A percentile compares a stretch with the other conserved stretches of the same genome.
Conservation (phyloP, 139 green algal species). For the Pseudopediastrum boryanum region DNA sequence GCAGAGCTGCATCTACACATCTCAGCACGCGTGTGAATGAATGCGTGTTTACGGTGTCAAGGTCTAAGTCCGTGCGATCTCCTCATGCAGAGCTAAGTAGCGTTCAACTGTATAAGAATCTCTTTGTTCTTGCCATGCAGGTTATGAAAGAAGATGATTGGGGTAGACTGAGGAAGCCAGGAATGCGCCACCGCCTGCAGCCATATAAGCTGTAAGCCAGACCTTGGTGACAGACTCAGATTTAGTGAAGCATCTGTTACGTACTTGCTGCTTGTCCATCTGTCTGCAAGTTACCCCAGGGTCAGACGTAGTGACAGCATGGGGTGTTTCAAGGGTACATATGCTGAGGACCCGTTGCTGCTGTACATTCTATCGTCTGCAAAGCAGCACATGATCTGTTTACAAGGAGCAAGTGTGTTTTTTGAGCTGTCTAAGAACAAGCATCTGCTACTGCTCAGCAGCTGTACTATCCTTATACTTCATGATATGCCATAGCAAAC, state of each 20-base stretch:
- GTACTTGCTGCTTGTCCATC: neutral
- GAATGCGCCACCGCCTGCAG: slow-evolving; percentile 17
- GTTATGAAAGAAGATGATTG: slow-evolving; percentile 33
- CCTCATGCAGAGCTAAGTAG: neutral
- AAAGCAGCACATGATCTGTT: neutral
- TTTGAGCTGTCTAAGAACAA: too few relatives aligned
- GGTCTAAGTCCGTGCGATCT: neutral
- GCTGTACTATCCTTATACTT: too few relatives aligned
- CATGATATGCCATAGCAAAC: neutral
- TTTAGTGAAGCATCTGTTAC: neutral
- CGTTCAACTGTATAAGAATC: neutral
- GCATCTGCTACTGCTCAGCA: too few relatives aligned
- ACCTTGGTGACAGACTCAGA: neutral
- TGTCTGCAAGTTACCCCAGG: neutral
- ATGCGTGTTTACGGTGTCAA: neutral
- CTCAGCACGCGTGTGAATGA: neutral
- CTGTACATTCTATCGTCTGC: neutral
- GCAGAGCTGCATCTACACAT: neutral
- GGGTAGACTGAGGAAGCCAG: neutral
- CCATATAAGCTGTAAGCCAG: slow-evolving; percentile 22
- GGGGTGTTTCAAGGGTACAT: neutral
- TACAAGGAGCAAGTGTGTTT: neutral
- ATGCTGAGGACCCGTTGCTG: neutral
- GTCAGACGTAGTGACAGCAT: neutral
- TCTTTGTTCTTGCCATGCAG: neutral